phyloP scores from a whole-genome alignment of 202 grass and related monocot species.

The Musa balbisiana region DNA sequence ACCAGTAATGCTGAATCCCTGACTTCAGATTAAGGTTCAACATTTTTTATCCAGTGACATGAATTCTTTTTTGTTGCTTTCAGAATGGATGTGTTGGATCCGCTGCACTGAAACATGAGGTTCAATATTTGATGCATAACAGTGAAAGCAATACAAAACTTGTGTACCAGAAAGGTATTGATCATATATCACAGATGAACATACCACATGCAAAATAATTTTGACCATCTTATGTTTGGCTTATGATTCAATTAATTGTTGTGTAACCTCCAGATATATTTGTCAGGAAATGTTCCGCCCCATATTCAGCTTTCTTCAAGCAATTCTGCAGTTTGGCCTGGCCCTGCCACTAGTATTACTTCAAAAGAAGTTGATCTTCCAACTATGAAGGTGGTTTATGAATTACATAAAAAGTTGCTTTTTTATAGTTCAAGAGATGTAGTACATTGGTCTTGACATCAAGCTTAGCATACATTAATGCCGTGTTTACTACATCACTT shows the following conservation, averaged over 20 bases:
- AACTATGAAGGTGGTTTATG: background rate
- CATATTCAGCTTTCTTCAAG: slow-evolving; percentile 6
- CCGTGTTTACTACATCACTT: background rate
- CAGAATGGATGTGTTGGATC: slow-evolving; percentile 6
- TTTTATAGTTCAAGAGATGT: too few relatives aligned
- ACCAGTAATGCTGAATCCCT: background rate
- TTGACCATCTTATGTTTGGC: background rate
- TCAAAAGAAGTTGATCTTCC: slow-evolving; percentile 11
- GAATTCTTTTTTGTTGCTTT: background rate
- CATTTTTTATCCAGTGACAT: background rate
- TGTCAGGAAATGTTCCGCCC: slow-evolving; percentile 2
- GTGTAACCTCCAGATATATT: background rate
- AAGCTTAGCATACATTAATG: too few relatives aligned
- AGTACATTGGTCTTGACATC: too few relatives aligned
- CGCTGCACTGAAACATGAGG: slow-evolving; percentile 18
- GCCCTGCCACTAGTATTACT: slow-evolving; percentile 14
- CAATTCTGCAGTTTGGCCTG: slow-evolving; percentile 9
- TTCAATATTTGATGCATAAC: slow-evolving; percentile 7
- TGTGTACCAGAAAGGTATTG: slow-evolving; percentile 24
- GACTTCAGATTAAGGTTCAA: background rate
- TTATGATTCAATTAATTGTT: background rate
- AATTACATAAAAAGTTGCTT: too few relatives aligned
- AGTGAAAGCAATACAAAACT: background rate
- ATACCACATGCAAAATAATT: too few relatives aligned
- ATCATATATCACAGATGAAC: background rate